Conservation (phyloP, 768 basidiomycete genomes). For the Suillus hirtellus region DNA sequence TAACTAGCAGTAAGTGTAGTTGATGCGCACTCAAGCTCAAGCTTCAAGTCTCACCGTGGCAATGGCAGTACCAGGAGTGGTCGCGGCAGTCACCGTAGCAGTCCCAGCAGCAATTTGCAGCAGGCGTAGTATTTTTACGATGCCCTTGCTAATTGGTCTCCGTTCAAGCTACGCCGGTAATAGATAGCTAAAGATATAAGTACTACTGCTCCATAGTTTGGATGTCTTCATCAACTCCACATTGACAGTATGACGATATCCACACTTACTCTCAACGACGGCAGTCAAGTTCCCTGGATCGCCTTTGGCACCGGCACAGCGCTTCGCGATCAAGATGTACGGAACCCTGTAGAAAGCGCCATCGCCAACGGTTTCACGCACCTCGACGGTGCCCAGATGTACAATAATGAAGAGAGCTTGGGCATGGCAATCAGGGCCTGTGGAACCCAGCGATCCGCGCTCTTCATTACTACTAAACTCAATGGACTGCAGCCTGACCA, state of each 20-base stretch:
- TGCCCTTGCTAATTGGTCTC: background rate
- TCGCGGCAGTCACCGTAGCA: too few relatives aligned
- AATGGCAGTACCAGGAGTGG: too few relatives aligned
- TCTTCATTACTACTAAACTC: constrained; percentile 62
- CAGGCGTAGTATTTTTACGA: too few relatives aligned
- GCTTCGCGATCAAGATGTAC: constrained; percentile 29
- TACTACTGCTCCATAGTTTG: background rate
- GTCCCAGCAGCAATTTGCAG: too few relatives aligned
- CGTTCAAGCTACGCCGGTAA: background rate
- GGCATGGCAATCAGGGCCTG: constrained; percentile 32
- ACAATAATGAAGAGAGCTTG: constrained; percentile 32
- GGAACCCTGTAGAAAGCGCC: constrained; percentile 23
- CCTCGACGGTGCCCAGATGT: background rate
- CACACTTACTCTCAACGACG: constrained; percentile 37
- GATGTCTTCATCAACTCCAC: background rate
- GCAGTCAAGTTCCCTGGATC: constrained; percentile 37
- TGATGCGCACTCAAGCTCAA: too few relatives aligned
- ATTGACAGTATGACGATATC: constrained; percentile 22
- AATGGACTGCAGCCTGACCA: constrained; percentile 41
- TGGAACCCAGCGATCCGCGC: constrained; percentile 33
- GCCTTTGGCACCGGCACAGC: constrained; percentile 36
- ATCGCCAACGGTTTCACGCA: constrained; percentile 35
- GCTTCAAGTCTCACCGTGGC: too few relatives aligned
- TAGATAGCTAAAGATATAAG: background rate
- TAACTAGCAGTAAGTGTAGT: too few relatives aligned